Evolutionary conservation across 1,139 yeast genomes (phyloP), one percentile per base, ranked within the genome.

Genomic region (Nakaseomyces delphensis): DNA sequence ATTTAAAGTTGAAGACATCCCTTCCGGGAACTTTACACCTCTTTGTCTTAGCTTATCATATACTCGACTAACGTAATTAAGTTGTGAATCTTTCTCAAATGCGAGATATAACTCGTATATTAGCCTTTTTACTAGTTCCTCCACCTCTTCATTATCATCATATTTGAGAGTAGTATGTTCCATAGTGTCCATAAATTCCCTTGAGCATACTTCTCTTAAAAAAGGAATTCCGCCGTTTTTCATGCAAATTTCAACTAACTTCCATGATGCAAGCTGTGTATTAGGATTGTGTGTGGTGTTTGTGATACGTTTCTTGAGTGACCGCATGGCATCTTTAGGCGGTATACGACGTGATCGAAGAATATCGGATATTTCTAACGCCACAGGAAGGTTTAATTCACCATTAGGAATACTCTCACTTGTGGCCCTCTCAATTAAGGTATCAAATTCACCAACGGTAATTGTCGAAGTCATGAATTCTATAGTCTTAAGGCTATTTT

Each of bases 141-240:
- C 78, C 4, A 86, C 86, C 16, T 75, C 74, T 4, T 65, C 58
- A 56, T 79, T 50, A 18, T 63, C 53, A 54, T 70, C 55, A 31
- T 57, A 57, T 35, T 59, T 59, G 20, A 62, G 52, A 20, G 64
- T 53, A 1, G 65, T 52, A n/a, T 55, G 72, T 36, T 77, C 77
- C 45, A 81, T 60, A 36, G 82, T 76, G 60, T 86, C 96, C 66
- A 89, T 74, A 54, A 89, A 91, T 62, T 91, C 97, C 51, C 89
- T 76, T 14, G 91, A 74, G 24, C 94, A 77, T 32, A 89, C 69
- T 56, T 87, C 96, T 28, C 69, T 70, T 27, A 91, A 68, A 54
- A 91, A 89, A 55, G 86, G 95, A 42, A 71, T 70, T 6, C 99
- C 99, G 40, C 96, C 89, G 61, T 93, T 91, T 66, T 93, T 91